Percentiles rank a stretch among this genome's conserved stretches.
phyloP scores from a whole-genome alignment of 768 basidiomycete genomes.

The Pisolithus microcarpus region DNA sequence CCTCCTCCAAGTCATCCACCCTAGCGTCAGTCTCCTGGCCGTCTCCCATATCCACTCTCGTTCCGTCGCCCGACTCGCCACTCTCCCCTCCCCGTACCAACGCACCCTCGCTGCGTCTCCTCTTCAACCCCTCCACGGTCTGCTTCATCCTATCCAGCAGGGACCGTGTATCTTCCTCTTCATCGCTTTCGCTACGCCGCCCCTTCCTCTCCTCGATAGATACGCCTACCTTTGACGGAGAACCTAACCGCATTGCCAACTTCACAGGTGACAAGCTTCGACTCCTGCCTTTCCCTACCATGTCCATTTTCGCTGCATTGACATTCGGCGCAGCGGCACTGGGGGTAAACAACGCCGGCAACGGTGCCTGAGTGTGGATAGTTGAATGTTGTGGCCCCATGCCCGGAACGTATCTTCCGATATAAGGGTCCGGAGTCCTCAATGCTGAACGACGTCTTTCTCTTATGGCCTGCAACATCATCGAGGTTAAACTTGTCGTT shows the following conservation, averaged over 20 bases:
- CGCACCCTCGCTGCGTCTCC: constrained; percentile 18
- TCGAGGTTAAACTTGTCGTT: not conserved
- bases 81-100: constrained; percentile 21
- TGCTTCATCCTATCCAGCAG: constrained; percentile 32
- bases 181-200: constrained; percentile 16
- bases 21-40: constrained; percentile 18
- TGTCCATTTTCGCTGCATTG: too few species aligned
- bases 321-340: too few species aligned
- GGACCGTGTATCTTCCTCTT: constrained; percentile 27
- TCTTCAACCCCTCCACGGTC: constrained; percentile 31
- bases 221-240: constrained; percentile 8
- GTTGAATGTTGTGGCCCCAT: constrained; percentile 26
- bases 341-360: not conserved
- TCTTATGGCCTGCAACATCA: constrained; percentile 42
- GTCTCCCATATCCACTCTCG: constrained; percentile 38
- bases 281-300: too few species aligned
- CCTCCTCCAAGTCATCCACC: not conserved
- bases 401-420: constrained; percentile 48
- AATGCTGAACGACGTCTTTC: constrained; percentile 57
- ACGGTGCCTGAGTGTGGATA: constrained; percentile 13
- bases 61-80: constrained; percentile 34
- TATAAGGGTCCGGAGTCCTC: constrained; percentile 39
- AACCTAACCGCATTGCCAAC: not conserved
- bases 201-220: constrained; percentile 5
- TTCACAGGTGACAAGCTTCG: constrained; percentile 7